Evolutionary conservation across 139 green algal species (phyloP).

Genomic region (Pleodorina starrii): DNA sequence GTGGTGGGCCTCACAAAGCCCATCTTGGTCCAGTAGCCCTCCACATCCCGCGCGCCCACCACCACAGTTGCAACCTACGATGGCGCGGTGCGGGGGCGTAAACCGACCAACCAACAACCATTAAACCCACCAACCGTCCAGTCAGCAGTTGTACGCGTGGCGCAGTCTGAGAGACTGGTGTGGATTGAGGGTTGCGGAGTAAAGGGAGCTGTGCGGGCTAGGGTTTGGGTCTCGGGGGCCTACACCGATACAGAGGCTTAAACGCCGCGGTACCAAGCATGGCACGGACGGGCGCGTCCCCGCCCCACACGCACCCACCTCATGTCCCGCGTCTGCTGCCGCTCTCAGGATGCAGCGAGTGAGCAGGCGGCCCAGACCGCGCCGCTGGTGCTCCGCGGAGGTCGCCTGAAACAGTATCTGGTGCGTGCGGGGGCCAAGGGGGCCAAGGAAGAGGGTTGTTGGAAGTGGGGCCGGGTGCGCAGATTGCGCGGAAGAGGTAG

Average conservation of each 20-base stretch:
- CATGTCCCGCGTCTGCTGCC: background rate
- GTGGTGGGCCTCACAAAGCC: background rate
- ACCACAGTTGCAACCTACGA: background rate
- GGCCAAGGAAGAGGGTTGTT: no score
- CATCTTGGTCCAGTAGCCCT: constrained; percentile 12
- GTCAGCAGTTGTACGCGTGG: no score
- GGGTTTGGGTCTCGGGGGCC: no score
- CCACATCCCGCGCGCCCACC: background rate
- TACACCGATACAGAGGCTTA: no score
- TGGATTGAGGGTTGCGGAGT: no score
- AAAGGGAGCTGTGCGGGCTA: background rate
- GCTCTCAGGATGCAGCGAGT: constrained; percentile 18
- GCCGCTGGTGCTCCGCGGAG: background rate
- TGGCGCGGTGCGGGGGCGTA: background rate
- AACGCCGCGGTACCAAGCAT: no score
- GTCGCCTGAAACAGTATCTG: constrained; percentile 35
- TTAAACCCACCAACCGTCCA: no score
- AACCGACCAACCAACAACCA: no score
- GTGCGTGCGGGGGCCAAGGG: no score
- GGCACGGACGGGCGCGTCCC: background rate
- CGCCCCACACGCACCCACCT: background rate
- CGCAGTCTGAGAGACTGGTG: no score
- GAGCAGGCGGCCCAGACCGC: constrained; percentile 19
- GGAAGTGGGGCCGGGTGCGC: no score
- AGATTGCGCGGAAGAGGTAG: no score